Conservation (phyloP, 192 early-diverging fungal species). For the Podila epigama region DNA sequence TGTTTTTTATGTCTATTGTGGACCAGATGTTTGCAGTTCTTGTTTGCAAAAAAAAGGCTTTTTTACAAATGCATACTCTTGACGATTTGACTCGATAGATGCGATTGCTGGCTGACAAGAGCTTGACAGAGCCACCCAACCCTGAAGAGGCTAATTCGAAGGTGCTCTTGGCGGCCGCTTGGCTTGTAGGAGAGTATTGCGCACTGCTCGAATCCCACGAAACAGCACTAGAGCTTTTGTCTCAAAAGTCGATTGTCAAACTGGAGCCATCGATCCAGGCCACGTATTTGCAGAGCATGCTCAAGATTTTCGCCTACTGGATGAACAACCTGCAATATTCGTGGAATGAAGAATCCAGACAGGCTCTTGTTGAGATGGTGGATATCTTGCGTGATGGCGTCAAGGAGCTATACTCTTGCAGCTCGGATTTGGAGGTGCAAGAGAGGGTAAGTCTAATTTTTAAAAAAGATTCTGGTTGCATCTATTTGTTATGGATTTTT, state of each 20-base stretch:
- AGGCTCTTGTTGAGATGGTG: constrained; percentile 56
- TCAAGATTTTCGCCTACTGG: constrained; percentile 76
- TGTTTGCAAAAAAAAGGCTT: too few relatives aligned
- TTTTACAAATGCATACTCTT: too few relatives aligned
- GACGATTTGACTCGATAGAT: constrained; percentile 61
- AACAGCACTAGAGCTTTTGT: constrained; percentile 14
- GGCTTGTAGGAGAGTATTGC: constrained; percentile 91
- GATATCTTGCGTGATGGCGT: constrained; percentile 56
- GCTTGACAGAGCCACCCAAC: constrained; percentile 64
- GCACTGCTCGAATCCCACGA: constrained; percentile 47
- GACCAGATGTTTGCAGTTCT: too few relatives aligned
- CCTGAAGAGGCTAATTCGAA: constrained; percentile 69
- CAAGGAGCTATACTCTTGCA: constrained; percentile 53
- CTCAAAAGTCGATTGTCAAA: constrained; percentile 46
- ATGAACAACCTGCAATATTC: constrained; percentile 56
- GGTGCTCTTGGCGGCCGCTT: constrained; percentile 88
- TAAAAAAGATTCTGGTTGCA: neutral
- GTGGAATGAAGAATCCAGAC: constrained; percentile 59
- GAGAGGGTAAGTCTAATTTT: constrained; percentile 62
- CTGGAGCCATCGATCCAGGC: constrained; percentile 68
- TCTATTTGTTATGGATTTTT: constrained; percentile 3
- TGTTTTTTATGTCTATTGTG: neutral
- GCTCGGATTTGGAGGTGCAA: constrained; percentile 81
- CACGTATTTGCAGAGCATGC: constrained; percentile 73
- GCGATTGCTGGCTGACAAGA: constrained; percentile 71